Conservation (phyloP, 2,329 filamentous ascomycete species). For the Ceratocystis cubensis region DNA sequence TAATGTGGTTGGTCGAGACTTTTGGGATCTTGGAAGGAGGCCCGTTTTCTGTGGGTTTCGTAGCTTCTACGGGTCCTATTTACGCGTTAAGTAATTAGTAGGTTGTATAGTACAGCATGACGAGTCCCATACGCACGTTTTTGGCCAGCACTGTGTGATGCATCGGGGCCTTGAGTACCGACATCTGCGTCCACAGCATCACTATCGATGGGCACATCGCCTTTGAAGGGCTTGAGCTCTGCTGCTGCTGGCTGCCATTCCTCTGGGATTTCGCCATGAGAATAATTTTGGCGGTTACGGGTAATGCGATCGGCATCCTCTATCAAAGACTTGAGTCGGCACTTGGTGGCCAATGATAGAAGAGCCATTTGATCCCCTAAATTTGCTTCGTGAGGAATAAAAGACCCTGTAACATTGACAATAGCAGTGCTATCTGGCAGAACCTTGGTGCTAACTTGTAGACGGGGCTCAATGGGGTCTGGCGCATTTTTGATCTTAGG, state of each 20-base stretch:
- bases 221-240: slow-evolving; percentile 32
- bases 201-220: slow-evolving; percentile 22
- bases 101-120: too few relatives aligned
- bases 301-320: slow-evolving; percentile 65
- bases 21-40: slow-evolving; percentile 36
- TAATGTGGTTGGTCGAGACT: slow-evolving; percentile 39
- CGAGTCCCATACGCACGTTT: slow-evolving; percentile 13
- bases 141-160: slow-evolving; percentile 5
- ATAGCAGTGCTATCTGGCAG: slow-evolving; percentile 30
- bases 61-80: slow-evolving; percentile 22
- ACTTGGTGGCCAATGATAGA: slow-evolving; percentile 69
- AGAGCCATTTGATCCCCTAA: slow-evolving; percentile 74
- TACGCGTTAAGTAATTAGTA: background rate
- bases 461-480: slow-evolving; percentile 16
- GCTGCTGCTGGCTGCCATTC: slow-evolving; percentile 63
- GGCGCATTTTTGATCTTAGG: slow-evolving; percentile 25
- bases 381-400: slow-evolving; percentile 61
- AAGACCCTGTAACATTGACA: slow-evolving; percentile 49
- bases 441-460: slow-evolving; percentile 17
- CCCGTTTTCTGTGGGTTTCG: slow-evolving; percentile 18
- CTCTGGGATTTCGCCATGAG: slow-evolving; percentile 64
- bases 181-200: background rate
- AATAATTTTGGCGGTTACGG: slow-evolving; percentile 58
- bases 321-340: slow-evolving; percentile 60
- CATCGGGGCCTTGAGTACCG: background rate